Conservation (phyloP, 495 filamentous ascomycete genomes). For the Cryomyces antarcticus region DNA sequence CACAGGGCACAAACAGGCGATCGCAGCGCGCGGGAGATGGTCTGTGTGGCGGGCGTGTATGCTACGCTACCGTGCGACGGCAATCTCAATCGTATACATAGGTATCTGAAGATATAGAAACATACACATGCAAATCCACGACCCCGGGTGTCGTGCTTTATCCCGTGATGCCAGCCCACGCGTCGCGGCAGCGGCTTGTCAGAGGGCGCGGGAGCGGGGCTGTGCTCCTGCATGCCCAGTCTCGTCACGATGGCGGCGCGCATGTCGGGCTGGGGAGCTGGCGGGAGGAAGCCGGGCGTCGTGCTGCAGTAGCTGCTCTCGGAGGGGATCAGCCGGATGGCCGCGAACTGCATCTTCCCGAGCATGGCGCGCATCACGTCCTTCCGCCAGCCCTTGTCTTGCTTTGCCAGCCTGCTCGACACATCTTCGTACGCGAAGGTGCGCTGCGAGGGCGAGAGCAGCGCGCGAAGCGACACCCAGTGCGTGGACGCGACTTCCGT, state of each 20-base stretch:
- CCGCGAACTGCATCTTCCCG: slow-evolving; percentile 54
- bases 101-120: too few species aligned
- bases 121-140: too few species aligned
- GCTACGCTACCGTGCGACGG: too few species aligned
- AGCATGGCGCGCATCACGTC: slow-evolving; percentile 33
- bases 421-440: slow-evolving; percentile 47
- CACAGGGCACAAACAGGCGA: too few species aligned
- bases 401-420: slow-evolving; percentile 37
- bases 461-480: slow-evolving; percentile 51
- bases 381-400: slow-evolving; percentile 27
- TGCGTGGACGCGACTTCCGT: slow-evolving; percentile 56
- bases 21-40: too few species aligned
- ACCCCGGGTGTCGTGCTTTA: too few species aligned
- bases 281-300: slow-evolving; percentile 23
- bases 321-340: slow-evolving; percentile 40
- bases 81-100: too few species aligned
- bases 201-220: background rate
- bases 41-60: too few species aligned
- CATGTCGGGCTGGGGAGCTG: background rate
- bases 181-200: slow-evolving; percentile 25
- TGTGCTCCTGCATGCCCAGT: background rate
- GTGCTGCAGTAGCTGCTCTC: slow-evolving; percentile 37
- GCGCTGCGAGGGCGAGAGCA: slow-evolving; percentile 40
- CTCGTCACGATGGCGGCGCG: background rate
- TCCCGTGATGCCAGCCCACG: too few species aligned